phyloP scores from a whole-genome alignment of 176 grass and related monocot species.

The Aegilops umbellulata region DNA sequence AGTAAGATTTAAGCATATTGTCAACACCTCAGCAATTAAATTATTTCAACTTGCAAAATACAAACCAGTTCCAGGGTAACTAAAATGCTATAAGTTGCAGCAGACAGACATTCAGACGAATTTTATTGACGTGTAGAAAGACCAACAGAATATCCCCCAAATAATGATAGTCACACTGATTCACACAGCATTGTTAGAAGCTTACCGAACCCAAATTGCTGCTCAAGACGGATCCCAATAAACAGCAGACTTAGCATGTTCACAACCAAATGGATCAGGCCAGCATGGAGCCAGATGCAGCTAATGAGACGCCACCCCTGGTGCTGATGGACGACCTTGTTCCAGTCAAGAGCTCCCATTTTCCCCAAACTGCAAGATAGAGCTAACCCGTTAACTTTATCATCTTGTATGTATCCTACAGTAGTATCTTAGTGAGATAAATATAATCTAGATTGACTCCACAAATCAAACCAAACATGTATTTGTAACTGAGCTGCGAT shows the following conservation, averaged over 20 bases:
- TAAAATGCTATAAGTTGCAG: no score
- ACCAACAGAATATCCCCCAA: no score
- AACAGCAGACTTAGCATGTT: slow-evolving; percentile 97
- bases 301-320: slow-evolving; percentile 91
- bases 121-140: neutral
- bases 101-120: no score
- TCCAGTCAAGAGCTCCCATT: slow-evolving; percentile 90
- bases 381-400: neutral
- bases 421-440: neutral
- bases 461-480: neutral
- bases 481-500: neutral
- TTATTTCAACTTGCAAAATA: neutral
- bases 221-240: slow-evolving; percentile 90
- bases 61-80: neutral
- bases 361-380: slow-evolving; percentile 62
- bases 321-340: slow-evolving; percentile 77
- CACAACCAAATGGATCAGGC: slow-evolving; percentile 87
- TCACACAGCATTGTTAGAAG: neutral
- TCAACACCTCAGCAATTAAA: slow-evolving; percentile 1
- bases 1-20: neutral
- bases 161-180: neutral
- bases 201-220: slow-evolving; percentile 96
- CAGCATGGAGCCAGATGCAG: slow-evolving; percentile 81
- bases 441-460: neutral
- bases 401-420: neutral